Evolutionary conservation across 2,329 filamentous ascomycete genomes (phyloP).

Genomic region (Onygenales sp.): DNA sequence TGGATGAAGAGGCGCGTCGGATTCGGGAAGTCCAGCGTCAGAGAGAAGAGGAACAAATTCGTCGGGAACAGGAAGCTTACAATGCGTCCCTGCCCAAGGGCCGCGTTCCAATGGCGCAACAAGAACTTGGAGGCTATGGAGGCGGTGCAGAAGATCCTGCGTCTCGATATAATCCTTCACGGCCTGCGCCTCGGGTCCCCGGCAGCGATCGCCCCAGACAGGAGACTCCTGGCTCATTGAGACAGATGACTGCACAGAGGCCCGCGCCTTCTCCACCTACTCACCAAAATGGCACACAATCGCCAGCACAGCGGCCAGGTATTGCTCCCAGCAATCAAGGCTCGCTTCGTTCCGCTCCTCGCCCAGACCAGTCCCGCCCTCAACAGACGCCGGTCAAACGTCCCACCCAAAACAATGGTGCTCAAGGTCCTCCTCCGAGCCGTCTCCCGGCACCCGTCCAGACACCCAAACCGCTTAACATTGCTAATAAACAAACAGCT

Average conservation of each 20-base stretch:
- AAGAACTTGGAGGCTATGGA: conserved; percentile 71
- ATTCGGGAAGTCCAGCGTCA: conserved; percentile 27
- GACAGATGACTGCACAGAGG: conserved; percentile 60
- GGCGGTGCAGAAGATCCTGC: conserved; percentile 42
- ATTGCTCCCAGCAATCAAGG: conserved; percentile 20
- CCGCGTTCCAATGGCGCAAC: conserved; percentile 71
- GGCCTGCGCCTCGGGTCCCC: conserved; percentile 75
- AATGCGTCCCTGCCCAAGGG: conserved; percentile 81
- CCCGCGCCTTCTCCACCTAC: conserved; percentile 65
- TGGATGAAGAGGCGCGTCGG: conserved; percentile 46
- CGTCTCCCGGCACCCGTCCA: conserved; percentile 49
- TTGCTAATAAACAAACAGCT: conserved; percentile 53
- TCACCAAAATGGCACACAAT: conserved; percentile 1
- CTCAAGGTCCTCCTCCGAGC: conserved; percentile 43
- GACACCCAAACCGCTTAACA: conserved; percentile 67
- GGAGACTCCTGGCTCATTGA: conserved; percentile 42
- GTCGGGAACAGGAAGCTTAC: conserved; percentile 75
- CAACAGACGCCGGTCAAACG: conserved; percentile 28
- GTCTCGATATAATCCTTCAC: conserved; percentile 72
- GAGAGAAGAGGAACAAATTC: conserved; percentile 49
- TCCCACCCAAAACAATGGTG: conserved; percentile 32
- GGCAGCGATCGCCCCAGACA: conserved; percentile 38
- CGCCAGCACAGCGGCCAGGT: conserved; percentile 17
- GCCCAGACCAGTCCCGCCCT: conserved; percentile 24
- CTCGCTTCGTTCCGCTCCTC: conserved; percentile 25